phyloP scores from a whole-genome alignment of 805 yeast genomes.

The Candida rishiriensis region DNA sequence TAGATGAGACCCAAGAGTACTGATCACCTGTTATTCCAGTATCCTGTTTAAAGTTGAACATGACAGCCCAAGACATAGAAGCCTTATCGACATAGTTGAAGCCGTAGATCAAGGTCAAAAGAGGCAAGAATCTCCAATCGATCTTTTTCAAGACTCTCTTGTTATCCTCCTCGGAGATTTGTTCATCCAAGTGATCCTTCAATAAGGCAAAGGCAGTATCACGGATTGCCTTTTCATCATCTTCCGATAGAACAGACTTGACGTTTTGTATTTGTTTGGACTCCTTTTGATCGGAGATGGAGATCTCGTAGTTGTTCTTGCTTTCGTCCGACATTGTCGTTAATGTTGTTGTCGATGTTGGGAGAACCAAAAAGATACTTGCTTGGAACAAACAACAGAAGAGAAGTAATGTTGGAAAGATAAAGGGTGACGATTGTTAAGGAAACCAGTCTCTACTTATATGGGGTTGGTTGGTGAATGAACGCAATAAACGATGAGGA shows the following conservation, averaged over 20 bases:
- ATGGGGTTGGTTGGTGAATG: no score
- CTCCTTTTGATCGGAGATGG: no score
- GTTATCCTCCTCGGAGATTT: constrained; percentile 29
- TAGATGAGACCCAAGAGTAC: constrained; percentile 38
- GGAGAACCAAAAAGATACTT: no score
- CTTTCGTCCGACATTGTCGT: no score
- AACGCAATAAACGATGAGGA: no score
- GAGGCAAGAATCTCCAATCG: constrained; percentile 32
- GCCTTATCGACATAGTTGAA: constrained; percentile 30
- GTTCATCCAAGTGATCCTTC: constrained; percentile 20
- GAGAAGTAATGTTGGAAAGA: no score
- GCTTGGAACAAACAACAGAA: no score
- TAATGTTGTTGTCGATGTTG: no score
- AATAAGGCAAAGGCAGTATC: constrained; percentile 17
- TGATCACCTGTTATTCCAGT: constrained; percentile 32
- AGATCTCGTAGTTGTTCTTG: no score
- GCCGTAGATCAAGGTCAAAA: constrained; percentile 26
- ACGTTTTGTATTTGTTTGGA: neutral
- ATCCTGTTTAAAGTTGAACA: constrained; percentile 28
- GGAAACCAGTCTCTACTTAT: no score
- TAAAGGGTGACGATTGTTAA: no score
- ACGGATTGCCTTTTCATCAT: constrained; percentile 13
- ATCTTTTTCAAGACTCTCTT: constrained; percentile 29
- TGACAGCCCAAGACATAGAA: constrained; percentile 27
- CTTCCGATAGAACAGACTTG: neutral